These are phyloP conservation scores for Pleochaeta shiraiana DNA, from an alignment of 2,329 filamentous ascomycete genomes.

Conservation along the genomic window DNA sequence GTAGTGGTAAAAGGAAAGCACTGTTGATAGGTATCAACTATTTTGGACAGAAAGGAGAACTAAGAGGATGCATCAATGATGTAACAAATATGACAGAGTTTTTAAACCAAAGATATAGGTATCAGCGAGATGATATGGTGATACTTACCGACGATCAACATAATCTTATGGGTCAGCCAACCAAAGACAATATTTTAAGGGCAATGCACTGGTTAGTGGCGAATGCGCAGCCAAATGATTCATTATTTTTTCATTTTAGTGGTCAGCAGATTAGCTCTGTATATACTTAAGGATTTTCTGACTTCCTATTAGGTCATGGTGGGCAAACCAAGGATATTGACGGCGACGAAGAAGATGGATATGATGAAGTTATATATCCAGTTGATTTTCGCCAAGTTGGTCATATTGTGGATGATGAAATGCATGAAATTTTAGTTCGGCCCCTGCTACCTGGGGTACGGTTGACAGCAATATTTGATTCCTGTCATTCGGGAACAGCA, in stretches of 20 bases:
- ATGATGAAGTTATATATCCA: slow-evolving; percentile 67
- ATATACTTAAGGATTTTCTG: slow-evolving; percentile 3
- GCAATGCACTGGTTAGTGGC: slow-evolving; percentile 98
- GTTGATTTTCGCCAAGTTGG: slow-evolving; percentile 62
- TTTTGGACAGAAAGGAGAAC: slow-evolving; percentile 75
- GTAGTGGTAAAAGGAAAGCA: slow-evolving; percentile 73
- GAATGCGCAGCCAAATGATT: slow-evolving; percentile 79
- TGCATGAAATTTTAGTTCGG: slow-evolving; percentile 58
- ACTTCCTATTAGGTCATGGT: slow-evolving; percentile 38
- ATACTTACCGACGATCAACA: slow-evolving; percentile 91
- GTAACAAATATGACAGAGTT: slow-evolving; percentile 94
- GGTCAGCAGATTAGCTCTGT: slow-evolving; percentile 30
- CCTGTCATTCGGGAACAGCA: slow-evolving; percentile 44
- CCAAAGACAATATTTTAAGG: slow-evolving; percentile 81
- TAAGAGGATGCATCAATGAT: slow-evolving; percentile 90
- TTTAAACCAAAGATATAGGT: slow-evolving; percentile 71
- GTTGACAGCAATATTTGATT: slow-evolving; percentile 47
- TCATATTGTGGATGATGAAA: slow-evolving; percentile 66
- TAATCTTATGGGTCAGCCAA: slow-evolving; percentile 92
- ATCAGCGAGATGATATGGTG: slow-evolving; percentile 93
- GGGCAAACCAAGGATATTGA: slow-evolving; percentile 64
- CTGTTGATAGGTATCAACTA: slow-evolving; percentile 93
- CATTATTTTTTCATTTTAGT: slow-evolving; percentile 94
- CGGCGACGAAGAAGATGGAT: slow-evolving; percentile 62
- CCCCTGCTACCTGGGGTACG: slow-evolving; percentile 66